These are phyloP conservation scores for Calonectria henricotiae DNA, from an alignment of 2,329 filamentous ascomycete genomes.

Conservation along the genomic window DNA sequence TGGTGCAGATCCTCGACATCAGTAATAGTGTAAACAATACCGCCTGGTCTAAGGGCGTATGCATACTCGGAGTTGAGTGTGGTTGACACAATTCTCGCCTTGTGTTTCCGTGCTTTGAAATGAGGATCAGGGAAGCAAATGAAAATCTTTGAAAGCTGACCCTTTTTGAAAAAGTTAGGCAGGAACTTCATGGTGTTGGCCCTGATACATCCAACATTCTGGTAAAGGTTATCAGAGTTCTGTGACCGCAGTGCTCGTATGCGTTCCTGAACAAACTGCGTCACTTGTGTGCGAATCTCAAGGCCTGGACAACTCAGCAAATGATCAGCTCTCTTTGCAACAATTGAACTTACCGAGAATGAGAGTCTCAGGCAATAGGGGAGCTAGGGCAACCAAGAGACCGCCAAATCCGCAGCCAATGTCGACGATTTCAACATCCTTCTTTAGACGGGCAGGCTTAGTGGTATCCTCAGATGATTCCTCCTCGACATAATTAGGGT, in stretches of 20 bases:
- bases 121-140: slow-evolving; percentile 99
- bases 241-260: slow-evolving; percentile 86
- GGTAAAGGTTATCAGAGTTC: slow-evolving; percentile 74
- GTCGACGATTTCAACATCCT: slow-evolving; percentile 91
- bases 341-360: slow-evolving; percentile 77
- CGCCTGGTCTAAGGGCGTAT: slow-evolving; percentile 86
- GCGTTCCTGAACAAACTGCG: slow-evolving; percentile 91
- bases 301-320: slow-evolving; percentile 72
- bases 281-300: slow-evolving; percentile 93
- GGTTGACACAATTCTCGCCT: slow-evolving; percentile 92
- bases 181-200: slow-evolving; percentile 99
- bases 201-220: slow-evolving; percentile 91
- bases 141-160: slow-evolving; percentile 91
- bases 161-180: slow-evolving; percentile 93
- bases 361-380: slow-evolving; percentile 84
- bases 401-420: slow-evolving; percentile 98
- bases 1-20: slow-evolving; percentile 94
- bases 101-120: slow-evolving; percentile 98
- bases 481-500: slow-evolving; percentile 78
- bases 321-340: neutral
- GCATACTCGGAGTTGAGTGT: slow-evolving; percentile 95
- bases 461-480: slow-evolving; percentile 52
- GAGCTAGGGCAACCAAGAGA: slow-evolving; percentile 87
- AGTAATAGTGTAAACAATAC: slow-evolving; percentile 95
- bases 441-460: slow-evolving; percentile 57